Percentiles rank a stretch among this genome's conserved stretches.
Evolutionary conservation across 2,329 filamentous ascomycete species (phyloP).

Genomic region (Verticillium nubilum): DNA sequence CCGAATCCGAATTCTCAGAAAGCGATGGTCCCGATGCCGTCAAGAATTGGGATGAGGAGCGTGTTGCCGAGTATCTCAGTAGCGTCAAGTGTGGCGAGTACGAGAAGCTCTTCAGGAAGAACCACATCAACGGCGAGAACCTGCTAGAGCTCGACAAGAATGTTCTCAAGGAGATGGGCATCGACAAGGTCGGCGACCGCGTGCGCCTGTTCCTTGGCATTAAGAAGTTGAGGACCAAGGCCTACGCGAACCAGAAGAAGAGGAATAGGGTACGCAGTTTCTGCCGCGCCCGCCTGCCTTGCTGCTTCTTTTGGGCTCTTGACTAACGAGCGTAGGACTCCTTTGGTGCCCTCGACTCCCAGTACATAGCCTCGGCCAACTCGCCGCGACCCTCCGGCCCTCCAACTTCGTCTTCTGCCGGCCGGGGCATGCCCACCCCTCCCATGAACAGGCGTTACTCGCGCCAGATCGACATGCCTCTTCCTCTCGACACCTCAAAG

Average conservation of each 20-base stretch:
- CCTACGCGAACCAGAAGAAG: constrained; percentile 73
- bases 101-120: constrained; percentile 80
- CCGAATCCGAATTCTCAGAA: constrained; percentile 82
- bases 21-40: constrained; percentile 69
- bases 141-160: constrained; percentile 95
- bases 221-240: constrained; percentile 74
- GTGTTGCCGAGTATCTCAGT: constrained; percentile 84
- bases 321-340: constrained; percentile 58
- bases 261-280: constrained; percentile 67
- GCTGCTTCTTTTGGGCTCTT: not conserved
- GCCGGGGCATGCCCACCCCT: constrained; percentile 23
- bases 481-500: constrained; percentile 41
- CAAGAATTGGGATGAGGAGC: constrained; percentile 86
- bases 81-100: constrained; percentile 93
- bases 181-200: constrained; percentile 95
- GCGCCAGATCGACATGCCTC: constrained; percentile 48
- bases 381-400: constrained; percentile 59
- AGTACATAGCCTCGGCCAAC: constrained; percentile 52
- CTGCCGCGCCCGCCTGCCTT: not conserved
- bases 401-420: constrained; percentile 24
- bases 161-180: constrained; percentile 94
- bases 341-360: constrained; percentile 69
- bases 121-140: constrained; percentile 97
- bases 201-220: constrained; percentile 85
- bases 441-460: constrained; percentile 59